phyloP scores from a whole-genome alignment of 1,139 yeast species.

The Debaryomyces udenii region DNA sequence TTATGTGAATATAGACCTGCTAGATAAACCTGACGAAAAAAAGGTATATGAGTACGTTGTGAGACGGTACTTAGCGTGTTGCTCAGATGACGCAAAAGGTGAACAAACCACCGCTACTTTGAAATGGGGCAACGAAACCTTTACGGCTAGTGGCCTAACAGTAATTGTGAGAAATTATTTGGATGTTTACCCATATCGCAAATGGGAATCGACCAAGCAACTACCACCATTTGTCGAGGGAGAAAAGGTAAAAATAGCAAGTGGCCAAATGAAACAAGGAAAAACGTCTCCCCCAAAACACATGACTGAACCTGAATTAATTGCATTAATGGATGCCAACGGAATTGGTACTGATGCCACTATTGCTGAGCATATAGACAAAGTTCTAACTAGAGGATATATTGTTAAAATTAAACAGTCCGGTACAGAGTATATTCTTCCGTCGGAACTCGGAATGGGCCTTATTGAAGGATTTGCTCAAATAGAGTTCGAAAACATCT shows the following conservation, averaged over 20 bases:
- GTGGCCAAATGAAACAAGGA: constrained; percentile 69
- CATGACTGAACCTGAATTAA: constrained; percentile 90
- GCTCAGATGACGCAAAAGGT: constrained; percentile 90
- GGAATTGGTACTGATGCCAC: constrained; percentile 99
- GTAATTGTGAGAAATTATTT: constrained; percentile 76
- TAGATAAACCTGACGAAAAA: constrained; percentile 53
- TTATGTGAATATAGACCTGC: constrained; percentile 36
- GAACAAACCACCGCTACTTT: constrained; percentile 62
- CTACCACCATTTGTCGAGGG: constrained; percentile 68
- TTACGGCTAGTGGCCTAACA: constrained; percentile 68
- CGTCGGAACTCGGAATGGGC: constrained; percentile 85
- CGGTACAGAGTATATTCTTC: constrained; percentile 53
- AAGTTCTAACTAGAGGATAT: constrained; percentile 69
- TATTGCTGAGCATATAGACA: constrained; percentile 95
- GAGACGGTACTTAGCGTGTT: constrained; percentile 86
- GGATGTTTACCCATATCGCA: constrained; percentile 76
- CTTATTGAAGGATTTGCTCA: constrained; percentile 86
- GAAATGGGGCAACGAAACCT: constrained; percentile 78
- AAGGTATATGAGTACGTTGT: constrained; percentile 87
- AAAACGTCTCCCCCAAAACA: constrained; percentile 78
- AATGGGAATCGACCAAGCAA: constrained; percentile 71
- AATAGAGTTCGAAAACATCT: constrained; percentile 69
- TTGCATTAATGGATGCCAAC: constrained; percentile 92
- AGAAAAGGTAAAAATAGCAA: constrained; percentile 55
- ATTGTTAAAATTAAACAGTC: constrained; percentile 51